Evolutionary conservation across 2,329 filamentous ascomycete genomes (phyloP).

Genomic region (Diaporthe citri): DNA sequence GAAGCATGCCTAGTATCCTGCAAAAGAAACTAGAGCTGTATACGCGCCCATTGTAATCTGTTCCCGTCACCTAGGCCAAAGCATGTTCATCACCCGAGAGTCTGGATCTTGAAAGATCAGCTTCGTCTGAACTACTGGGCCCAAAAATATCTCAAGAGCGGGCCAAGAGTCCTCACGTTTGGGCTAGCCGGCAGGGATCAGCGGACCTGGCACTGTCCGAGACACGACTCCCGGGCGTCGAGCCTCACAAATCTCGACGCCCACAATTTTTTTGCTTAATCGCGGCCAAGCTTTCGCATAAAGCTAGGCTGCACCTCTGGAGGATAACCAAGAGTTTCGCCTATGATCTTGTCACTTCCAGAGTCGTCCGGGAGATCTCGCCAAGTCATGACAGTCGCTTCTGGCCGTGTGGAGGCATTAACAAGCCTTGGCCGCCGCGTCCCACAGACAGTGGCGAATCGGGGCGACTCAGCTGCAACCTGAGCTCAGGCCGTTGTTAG

Average conservation of each 20-base stretch:
- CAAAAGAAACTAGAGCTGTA: background rate
- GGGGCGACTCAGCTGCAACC: slow-evolving; percentile 1
- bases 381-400: slow-evolving; percentile 21
- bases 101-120: slow-evolving; percentile 27
- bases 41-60: background rate
- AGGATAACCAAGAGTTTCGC: slow-evolving; percentile 20
- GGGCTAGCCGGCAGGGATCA: slow-evolving; percentile 26
- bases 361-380: slow-evolving; percentile 16
- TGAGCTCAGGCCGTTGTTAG: background rate
- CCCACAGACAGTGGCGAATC: slow-evolving; percentile 9
- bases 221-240: slow-evolving; percentile 9
- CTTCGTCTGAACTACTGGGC: slow-evolving; percentile 18
- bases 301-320: slow-evolving; percentile 22
- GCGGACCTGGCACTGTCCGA: slow-evolving; percentile 1
- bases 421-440: background rate
- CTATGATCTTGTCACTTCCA: slow-evolving; percentile 17
- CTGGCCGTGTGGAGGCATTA: slow-evolving; percentile 12
- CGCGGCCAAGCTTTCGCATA: slow-evolving; percentile 27
- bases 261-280: slow-evolving; percentile 25
- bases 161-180: slow-evolving; percentile 23
- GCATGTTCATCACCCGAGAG: background rate
- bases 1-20: background rate
- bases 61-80: slow-evolving; percentile 7
- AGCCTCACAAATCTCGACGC: background rate
- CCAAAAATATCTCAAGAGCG: slow-evolving; percentile 26